Conservation (phyloP, 2,329 filamentous ascomycete genomes). For the Apiospora saccharicola region DNA sequence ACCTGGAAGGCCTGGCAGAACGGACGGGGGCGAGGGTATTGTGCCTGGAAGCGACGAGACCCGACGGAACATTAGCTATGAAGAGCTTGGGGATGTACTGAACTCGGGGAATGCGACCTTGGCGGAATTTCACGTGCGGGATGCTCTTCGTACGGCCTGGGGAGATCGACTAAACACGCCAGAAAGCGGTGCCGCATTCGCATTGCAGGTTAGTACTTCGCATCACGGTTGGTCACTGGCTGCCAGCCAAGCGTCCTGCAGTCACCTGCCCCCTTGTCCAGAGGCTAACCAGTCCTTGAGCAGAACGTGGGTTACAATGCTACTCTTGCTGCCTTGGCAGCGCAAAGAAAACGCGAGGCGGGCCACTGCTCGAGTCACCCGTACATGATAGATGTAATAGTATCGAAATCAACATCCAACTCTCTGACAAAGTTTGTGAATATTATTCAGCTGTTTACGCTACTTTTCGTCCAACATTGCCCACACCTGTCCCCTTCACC, state of each 20-base stretch:
- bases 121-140: slow-evolving; percentile 60
- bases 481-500: slow-evolving; percentile 91
- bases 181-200: slow-evolving; percentile 57
- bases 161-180: slow-evolving; percentile 46
- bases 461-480: slow-evolving; percentile 94
- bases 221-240: background rate
- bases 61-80: slow-evolving; percentile 36
- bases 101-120: slow-evolving; percentile 63
- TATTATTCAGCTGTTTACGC: slow-evolving; percentile 49
- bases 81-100: slow-evolving; percentile 51
- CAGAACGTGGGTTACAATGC: slow-evolving; percentile 63
- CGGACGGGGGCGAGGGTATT: slow-evolving; percentile 33
- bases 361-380: slow-evolving; percentile 37
- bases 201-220: slow-evolving; percentile 42
- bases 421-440: slow-evolving; percentile 37
- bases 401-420: slow-evolving; percentile 13
- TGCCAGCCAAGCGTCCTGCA: background rate
- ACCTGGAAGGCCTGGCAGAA: background rate
- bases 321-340: slow-evolving; percentile 59
- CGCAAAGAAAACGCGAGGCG: slow-evolving; percentile 50
- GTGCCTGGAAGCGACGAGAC: slow-evolving; percentile 35
- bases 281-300: background rate
- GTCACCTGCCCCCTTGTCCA: background rate
- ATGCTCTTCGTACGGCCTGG: slow-evolving; percentile 56
- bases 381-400: slow-evolving; percentile 26